These are phyloP conservation scores for Debaryomyces robertsiae DNA, from an alignment of 1,139 yeast genomes.

Conservation along the genomic window DNA sequence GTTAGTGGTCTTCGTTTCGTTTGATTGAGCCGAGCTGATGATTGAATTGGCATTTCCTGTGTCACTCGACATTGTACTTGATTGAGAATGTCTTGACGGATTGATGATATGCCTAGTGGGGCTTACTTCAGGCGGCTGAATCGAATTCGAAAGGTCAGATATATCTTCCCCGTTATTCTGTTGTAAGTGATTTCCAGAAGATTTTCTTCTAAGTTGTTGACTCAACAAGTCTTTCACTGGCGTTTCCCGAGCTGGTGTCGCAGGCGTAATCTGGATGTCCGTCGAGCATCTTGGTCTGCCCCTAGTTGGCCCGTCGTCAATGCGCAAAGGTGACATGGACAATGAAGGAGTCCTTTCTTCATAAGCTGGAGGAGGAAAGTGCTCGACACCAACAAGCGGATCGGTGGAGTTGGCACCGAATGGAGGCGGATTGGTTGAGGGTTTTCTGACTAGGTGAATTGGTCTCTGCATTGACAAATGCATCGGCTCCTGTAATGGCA, in stretches of 20 bases:
- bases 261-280: background rate
- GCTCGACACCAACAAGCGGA: constrained; percentile 29
- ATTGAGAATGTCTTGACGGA: constrained; percentile 3
- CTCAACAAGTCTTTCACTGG: constrained; percentile 28
- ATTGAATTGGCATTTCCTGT: constrained; percentile 3
- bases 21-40: constrained; percentile 4
- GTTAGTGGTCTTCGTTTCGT: constrained; percentile 4
- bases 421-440: constrained; percentile 47
- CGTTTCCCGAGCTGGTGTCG: constrained; percentile 14
- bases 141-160: constrained; percentile 19
- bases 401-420: constrained; percentile 35
- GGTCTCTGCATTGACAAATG: constrained; percentile 37
- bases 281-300: constrained; percentile 6
- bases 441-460: constrained; percentile 37
- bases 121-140: constrained; percentile 5
- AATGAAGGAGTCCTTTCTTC: constrained; percentile 27
- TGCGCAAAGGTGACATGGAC: constrained; percentile 41
- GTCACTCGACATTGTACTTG: constrained; percentile 8
- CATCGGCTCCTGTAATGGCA: constrained; percentile 47
- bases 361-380: constrained; percentile 46
- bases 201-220: constrained; percentile 8
- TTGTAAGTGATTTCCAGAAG: background rate
- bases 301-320: constrained; percentile 18
- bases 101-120: constrained; percentile 3
- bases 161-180: constrained; percentile 21